Evolutionary conservation across 2,329 filamentous ascomycete genomes (phyloP), one percentile per base, ranked within the genome.

Genomic region (Tetracladium maxilliforme): DNA sequence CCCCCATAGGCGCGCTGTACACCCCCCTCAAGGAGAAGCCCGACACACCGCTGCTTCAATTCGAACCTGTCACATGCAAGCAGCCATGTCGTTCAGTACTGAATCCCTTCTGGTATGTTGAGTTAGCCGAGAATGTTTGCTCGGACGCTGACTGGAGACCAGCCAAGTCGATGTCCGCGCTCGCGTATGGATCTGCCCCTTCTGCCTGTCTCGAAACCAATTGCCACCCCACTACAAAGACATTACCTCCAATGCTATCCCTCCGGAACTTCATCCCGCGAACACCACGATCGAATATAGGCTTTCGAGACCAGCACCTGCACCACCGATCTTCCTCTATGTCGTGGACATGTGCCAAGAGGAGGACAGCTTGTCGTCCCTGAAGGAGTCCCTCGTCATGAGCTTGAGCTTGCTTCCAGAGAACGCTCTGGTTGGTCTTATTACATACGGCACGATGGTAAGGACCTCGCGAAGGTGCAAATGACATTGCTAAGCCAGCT

Each of bases 21-120:
- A 98, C 87, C 3, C 86, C 87, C 5, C 58, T 94, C 42, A 95
- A 95, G 56, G 87, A 94, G 58, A 92, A 92, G 59, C 72, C 78
- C 13, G 79, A 92, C 35, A 81, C 82, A 14, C 83, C 86, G 28
- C 58, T 93, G 34, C 66, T 98, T 26, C 82, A 92, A 49, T 95
- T 95, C 54, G 87, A 95, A 55, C 90, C 90, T 11, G 83, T 98
- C 21, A 86, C 81, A 33, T 98, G 90, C 73, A 94, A 94, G 56
- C 71, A 80, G 49, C 90, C 90, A 33, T 98, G 90, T 54, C 78
- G 86, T 52, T 87, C 87, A 27, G 84, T 95, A 19, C 64, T 98
- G 49, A 98, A 98, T 50, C 90, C 90, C 22, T 95, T 86, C 63
- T 94, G 87, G 84, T 92, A 65, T 44, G 70, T 44, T 21, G 14